Evolutionary conservation across 2,329 filamentous ascomycete species (phyloP).

Genomic region (Tolypocladium sp.): DNA sequence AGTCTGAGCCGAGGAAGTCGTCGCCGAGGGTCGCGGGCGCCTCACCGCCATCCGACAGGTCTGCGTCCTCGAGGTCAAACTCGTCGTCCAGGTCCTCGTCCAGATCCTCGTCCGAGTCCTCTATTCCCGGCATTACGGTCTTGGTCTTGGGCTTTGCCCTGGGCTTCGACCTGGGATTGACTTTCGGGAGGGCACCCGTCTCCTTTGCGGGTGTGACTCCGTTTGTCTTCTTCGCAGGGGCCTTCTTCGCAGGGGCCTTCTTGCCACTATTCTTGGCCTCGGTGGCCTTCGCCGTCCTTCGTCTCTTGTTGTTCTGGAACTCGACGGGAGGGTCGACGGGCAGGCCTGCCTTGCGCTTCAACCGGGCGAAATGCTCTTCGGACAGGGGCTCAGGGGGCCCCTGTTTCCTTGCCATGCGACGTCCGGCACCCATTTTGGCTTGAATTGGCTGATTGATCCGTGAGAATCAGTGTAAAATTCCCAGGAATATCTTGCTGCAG

Average conservation of each 20-base stretch:
- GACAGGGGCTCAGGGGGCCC: conserved; percentile 75
- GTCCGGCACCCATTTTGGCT: conserved; percentile 71
- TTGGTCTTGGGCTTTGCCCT: conserved; percentile 16
- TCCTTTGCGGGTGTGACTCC: conserved; percentile 21
- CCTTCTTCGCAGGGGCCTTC: conserved; percentile 8
- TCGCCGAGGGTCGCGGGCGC: conserved; percentile 33
- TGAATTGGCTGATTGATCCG: conserved; percentile 6
- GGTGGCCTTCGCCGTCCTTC: conserved; percentile 10
- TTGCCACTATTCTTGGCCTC: conserved; percentile 12
- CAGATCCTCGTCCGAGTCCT: conserved; percentile 30
- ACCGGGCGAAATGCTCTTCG: conserved; percentile 65
- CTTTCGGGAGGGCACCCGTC: conserved; percentile 8
- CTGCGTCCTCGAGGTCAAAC: conserved; percentile 33
- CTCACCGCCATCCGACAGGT: conserved; percentile 29
- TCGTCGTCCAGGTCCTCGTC: conserved; percentile 29
- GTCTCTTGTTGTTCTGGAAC: conserved; percentile 20
- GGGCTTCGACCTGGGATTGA: conserved; percentile 19
- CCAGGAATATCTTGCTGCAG: neutral
- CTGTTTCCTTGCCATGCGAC: conserved; percentile 87
- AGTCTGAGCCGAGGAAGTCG: conserved; percentile 49
- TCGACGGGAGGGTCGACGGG: conserved; percentile 51
- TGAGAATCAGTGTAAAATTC: neutral
- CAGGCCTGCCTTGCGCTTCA: conserved; percentile 77
- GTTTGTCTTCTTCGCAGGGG: conserved; percentile 16
- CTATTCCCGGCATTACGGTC: conserved; percentile 27